A percentile compares a stretch with the other conserved stretches of the same genome.
These are phyloP conservation scores for Phytophthora crassamura DNA, from an alignment of 352 stramenopile genomes.

Conservation along the genomic window DNA sequence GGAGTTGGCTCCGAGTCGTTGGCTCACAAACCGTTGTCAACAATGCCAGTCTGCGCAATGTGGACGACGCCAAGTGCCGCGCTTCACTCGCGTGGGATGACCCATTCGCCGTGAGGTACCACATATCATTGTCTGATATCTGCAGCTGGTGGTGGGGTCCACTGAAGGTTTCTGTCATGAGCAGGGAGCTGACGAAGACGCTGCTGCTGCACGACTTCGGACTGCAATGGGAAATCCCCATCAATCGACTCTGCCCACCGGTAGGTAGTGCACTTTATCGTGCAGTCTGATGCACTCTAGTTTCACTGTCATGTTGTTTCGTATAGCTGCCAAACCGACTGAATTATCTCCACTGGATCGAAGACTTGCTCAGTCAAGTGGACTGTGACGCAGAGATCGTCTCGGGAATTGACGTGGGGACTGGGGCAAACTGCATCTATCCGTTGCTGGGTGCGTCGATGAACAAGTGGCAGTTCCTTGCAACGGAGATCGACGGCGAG, in stretches of 20 bases:
- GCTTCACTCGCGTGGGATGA: conserved; percentile 78
- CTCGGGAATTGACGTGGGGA: conserved; percentile 95
- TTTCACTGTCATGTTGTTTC: conserved; percentile 10
- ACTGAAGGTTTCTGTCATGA: conserved; percentile 37
- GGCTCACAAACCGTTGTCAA: background rate
- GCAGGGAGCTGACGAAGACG: conserved; percentile 90
- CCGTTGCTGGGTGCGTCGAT: conserved; percentile 89
- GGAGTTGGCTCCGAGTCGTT: conserved; percentile 3
- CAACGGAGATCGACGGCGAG: conserved; percentile 93
- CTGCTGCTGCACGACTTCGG: conserved; percentile 93
- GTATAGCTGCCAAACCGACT: conserved; percentile 84
- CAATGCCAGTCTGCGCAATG: conserved; percentile 58
- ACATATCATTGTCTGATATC: background rate
- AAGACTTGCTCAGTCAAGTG: conserved; percentile 84
- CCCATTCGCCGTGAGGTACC: conserved; percentile 74
- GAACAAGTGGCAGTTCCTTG: conserved; percentile 93
- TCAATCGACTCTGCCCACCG: conserved; percentile 94
- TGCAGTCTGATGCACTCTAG: background rate
- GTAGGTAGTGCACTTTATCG: conserved; percentile 50
- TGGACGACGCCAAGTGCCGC: conserved; percentile 62
- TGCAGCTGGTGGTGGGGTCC: background rate
- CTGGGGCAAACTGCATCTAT: conserved; percentile 96
- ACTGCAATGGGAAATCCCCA: conserved; percentile 90
- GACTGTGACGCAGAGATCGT: conserved; percentile 39
- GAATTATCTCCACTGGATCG: conserved; percentile 98